Base-by-base conservation (phyloP, 2,329 filamentous ascomycete genomes). In the Neonectria coccinea region DNA sequence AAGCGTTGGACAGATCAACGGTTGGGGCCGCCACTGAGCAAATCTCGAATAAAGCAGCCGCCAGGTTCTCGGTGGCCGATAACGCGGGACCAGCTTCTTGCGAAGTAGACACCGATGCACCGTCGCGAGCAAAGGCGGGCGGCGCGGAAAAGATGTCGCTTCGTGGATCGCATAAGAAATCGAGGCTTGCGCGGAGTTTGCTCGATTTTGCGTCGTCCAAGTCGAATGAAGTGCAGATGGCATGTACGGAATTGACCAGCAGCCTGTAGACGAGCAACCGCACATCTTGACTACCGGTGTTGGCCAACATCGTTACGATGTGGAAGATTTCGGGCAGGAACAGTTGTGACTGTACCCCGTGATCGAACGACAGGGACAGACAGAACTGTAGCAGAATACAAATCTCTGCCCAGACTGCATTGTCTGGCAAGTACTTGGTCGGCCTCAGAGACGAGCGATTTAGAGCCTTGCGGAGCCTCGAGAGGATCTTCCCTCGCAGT, bases 311-410 rank as follows among this genome's bases (percentile, higher is more conserved):
- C 0, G 89, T 91, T 63, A 91, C 88, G 53, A 91, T 82, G 76
- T 92, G 89, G 74, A 91, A 91, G 50, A 92, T 83, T 73, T 92
- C 89, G 0, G 89, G 89, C 6, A 92, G 79, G 69, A 88, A 92
- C 48, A 91, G 81, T 75, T 91, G 89, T 4, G 89, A 85, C 75
- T 92, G 89, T 14, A 89, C 84, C 22, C 88, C 87, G 67, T 86
- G 89, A 74, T 91, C 87, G 68, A 92, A 92, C 1, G 89, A 91
- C 55, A 91, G 80, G 2, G 88, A 86, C 14, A 91, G 79, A 65
- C 88, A 91, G 67, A 92, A 89, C 50, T 89, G 87, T 53, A 92
- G 80, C 33, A 92, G 79, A 50, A 91, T 83, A 73, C 89, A 90
- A 29, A 92, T 88, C 76, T 92, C 89, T n/a, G 83, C 79, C 89